Evolutionary conservation across 2,329 filamentous ascomycete species (phyloP).

Genomic region (Aureobasidium sp.): DNA sequence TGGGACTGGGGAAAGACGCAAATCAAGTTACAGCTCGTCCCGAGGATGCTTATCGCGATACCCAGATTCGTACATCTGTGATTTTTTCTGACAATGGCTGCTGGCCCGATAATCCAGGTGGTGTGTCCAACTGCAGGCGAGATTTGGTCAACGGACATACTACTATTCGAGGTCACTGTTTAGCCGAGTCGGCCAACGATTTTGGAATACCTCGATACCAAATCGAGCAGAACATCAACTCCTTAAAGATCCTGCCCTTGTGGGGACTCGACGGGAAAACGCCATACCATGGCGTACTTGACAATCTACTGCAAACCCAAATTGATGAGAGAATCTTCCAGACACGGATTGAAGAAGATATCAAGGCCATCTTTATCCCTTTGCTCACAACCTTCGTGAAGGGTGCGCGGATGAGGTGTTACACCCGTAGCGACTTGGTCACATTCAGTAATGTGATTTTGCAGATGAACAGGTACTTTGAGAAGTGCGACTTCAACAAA

Average conservation of each 20-base stretch:
- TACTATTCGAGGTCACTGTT: conserved; percentile 47
- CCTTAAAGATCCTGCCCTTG: conserved; percentile 45
- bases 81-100: conserved; percentile 46
- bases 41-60: conserved; percentile 37
- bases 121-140: conserved; percentile 47
- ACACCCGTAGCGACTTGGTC: conserved; percentile 36
- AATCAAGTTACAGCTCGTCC: conserved; percentile 34
- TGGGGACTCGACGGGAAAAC: conserved; percentile 48
- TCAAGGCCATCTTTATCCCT: conserved; percentile 47
- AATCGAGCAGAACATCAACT: conserved; percentile 48
- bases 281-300: conserved; percentile 46
- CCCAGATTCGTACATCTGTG: conserved; percentile 41
- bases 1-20: conserved; percentile 37
- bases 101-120: conserved; percentile 46
- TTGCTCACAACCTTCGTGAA: conserved; percentile 43
- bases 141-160: conserved; percentile 48
- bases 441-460: conserved; percentile 42
- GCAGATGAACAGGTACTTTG: conserved; percentile 43
- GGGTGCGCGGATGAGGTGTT: conserved; percentile 39
- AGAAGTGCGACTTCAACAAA: conserved; percentile 41
- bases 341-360: conserved; percentile 36
- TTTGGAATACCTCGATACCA: conserved; percentile 49
- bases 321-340: conserved; percentile 40
- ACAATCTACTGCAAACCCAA: conserved; percentile 45
- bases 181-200: conserved; percentile 48